Conservation (phyloP, 345 rosid species). For the Gossypium rotundifolium region DNA sequence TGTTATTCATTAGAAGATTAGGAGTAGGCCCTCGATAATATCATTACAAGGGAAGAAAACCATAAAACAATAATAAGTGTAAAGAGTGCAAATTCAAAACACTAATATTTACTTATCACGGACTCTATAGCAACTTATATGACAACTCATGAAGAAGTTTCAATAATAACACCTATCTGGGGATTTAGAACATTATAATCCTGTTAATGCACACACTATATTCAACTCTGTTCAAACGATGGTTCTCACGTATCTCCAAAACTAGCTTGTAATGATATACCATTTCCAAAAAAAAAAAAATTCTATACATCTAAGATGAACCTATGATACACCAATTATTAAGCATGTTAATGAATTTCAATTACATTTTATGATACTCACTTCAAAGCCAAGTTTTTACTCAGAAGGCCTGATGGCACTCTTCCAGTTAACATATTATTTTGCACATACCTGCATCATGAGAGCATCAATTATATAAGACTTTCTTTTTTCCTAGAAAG, state of each 20-base stretch:
- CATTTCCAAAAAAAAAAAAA: not conserved
- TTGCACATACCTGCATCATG: constrained; percentile 71
- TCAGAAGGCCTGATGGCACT: constrained; percentile 57
- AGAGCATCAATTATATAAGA: constrained; percentile 22
- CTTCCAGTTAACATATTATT: constrained; percentile 75
- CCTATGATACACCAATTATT: not conserved
- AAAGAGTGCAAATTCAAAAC: not conserved
- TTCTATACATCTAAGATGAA: not conserved
- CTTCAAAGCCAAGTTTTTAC: constrained; percentile 51
- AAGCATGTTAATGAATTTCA: constrained; percentile 5
- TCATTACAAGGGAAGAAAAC: not conserved
- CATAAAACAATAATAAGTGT: not conserved
- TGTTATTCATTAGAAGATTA: not conserved
- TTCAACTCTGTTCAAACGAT: not conserved
- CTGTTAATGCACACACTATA: not conserved
- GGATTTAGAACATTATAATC: not conserved
- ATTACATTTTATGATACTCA: constrained; percentile 33
- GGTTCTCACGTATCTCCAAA: not conserved
- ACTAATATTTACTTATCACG: not conserved
- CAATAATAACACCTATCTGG: not conserved
- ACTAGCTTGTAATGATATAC: not conserved
- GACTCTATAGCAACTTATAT: not conserved
- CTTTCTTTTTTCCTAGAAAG: not conserved
- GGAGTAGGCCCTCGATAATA: not conserved
- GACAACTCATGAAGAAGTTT: not conserved